Base-by-base conservation (phyloP, 208 protist species). In the Leishmania tarentolae region DNA sequence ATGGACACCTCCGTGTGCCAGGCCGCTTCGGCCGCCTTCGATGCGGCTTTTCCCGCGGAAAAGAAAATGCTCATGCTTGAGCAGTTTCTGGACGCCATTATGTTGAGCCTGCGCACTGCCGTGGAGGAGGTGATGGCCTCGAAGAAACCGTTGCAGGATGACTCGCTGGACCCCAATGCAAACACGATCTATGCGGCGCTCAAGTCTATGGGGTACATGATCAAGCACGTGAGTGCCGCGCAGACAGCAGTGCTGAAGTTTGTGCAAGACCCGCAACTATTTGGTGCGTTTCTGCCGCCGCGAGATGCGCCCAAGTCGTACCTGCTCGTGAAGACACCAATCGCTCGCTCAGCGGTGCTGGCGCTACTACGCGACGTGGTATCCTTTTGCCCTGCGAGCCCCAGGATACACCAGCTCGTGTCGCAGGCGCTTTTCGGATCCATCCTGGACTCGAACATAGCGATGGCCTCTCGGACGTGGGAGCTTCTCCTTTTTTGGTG, bases 401-500 rank as follows among this genome's bases (percentile, higher is more conserved):
- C 85, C 2, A 87, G 90, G 80, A 63, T 96, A 31, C 88, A 96
- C 77, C 82, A 87, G 53, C 76, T 88, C 37, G 80, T 96, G 59
- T 86, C 92, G 9, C 85, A 77, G 42, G 92, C 92, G 2, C 53
- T 98, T 15, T 66, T 87, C 13, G 85, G 87, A 19, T 76, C 86
- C 0, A 84, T 98, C 42, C 50, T 87, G 15, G 92, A 96, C 61
- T 17, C 71, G 46, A 77, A 93, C 74, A 78, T 86, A 19, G 83
- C 86, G 15, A 88, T 96, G 35, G 86, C 90, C 0, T 87, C 86
- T 17, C 83, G 93, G 6, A 86, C 85, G 42, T 98, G 95, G 93
- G 93, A 98, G 82, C 86, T 98, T 21, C 75, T 97, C 17, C 88
- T 96, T 6, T 78, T 91, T 63, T 98, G 95, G 95, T 96, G 88